Percentiles rank a stretch among this genome's conserved stretches.
Conservation (phyloP, 345 rosid species). For the Iberis pinnata region DNA sequence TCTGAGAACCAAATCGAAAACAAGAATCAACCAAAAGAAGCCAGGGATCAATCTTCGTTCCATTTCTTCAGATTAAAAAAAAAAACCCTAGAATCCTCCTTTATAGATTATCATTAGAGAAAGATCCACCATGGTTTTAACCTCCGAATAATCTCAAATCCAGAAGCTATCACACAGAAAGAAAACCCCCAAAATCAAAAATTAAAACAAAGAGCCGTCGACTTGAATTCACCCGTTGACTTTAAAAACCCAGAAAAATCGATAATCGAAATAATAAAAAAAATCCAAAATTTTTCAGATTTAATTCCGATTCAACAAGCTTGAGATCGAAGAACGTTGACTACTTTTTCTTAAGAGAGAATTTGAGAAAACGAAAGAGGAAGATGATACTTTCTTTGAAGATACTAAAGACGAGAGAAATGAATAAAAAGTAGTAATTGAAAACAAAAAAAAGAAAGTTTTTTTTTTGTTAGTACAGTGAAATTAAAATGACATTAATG, state of each 20-base stretch:
- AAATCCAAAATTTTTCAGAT: too few relatives aligned
- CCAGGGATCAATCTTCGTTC: slow-evolving; percentile 33
- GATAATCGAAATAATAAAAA: background rate
- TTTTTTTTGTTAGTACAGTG: slow-evolving; percentile 23
- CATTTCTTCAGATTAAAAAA: slow-evolving; percentile 12
- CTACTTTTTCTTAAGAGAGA: background rate
- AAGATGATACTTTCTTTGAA: too few relatives aligned
- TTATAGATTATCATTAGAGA: slow-evolving; percentile 6
- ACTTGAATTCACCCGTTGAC: slow-evolving; percentile 36
- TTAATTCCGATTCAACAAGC: slow-evolving; percentile 4
- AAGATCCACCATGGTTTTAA: slow-evolving; percentile 23
- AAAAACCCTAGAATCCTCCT: slow-evolving; percentile 23
- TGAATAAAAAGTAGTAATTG: background rate
- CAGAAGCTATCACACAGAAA: slow-evolving; percentile 14
- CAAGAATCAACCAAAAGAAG: slow-evolving; percentile 39
- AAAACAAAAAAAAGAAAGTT: background rate
- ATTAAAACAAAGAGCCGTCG: slow-evolving; percentile 1
- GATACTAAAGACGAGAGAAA: background rate
- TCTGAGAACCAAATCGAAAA: slow-evolving; percentile 39
- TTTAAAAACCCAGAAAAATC: slow-evolving; percentile 2
- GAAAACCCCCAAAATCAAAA: background rate
- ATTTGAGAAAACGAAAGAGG: slow-evolving; percentile 15
- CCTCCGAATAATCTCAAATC: slow-evolving; percentile 5
- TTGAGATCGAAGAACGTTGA: slow-evolving; percentile 31
- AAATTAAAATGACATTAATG: slow-evolving; percentile 20